phyloP scores from a whole-genome alignment of 768 basidiomycete species.

The Rhodotorula taiwanensis region DNA sequence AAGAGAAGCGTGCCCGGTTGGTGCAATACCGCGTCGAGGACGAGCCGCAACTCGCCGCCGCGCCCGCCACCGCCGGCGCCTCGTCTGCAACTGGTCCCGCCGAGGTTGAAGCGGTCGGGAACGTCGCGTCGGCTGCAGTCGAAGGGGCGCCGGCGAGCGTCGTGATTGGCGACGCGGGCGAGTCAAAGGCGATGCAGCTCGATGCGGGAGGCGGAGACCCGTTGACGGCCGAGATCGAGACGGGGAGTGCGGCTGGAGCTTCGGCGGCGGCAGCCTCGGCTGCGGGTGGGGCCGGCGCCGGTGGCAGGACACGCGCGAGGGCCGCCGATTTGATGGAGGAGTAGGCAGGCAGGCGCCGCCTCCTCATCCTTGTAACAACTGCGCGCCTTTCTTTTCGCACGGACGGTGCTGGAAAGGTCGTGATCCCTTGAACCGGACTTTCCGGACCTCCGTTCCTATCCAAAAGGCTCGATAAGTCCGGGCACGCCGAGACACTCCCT shows the following conservation, averaged over 20 bases:
- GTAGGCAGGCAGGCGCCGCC: no score
- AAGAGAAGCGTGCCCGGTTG: slow-evolving; percentile 65
- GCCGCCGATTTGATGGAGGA: no score
- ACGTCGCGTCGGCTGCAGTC: slow-evolving; percentile 17
- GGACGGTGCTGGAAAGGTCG: no score
- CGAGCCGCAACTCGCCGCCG: slow-evolving; percentile 53
- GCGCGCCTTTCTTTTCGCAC: no score
- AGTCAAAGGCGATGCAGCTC: not conserved
- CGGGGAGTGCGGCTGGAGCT: slow-evolving; percentile 1
- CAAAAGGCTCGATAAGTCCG: no score
- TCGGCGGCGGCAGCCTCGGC: not conserved
- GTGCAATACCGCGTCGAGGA: slow-evolving; percentile 45
- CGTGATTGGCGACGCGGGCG: slow-evolving; percentile 13
- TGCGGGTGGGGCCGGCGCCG: no score
- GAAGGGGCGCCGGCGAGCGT: slow-evolving; percentile 44
- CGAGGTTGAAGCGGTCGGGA: slow-evolving; percentile 4
- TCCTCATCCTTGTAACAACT: no score
- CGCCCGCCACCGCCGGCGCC: slow-evolving; percentile 46
- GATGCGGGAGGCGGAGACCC: slow-evolving; percentile 15
- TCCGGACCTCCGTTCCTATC: no score
- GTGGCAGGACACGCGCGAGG: no score
- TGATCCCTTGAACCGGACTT: no score
- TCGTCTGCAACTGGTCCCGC: slow-evolving; percentile 20
- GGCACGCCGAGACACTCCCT: no score
- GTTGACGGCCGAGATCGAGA: slow-evolving; percentile 12